Conservation (phyloP, 1,284 basidiomycete species). For the Ganoderma meredithae region DNA sequence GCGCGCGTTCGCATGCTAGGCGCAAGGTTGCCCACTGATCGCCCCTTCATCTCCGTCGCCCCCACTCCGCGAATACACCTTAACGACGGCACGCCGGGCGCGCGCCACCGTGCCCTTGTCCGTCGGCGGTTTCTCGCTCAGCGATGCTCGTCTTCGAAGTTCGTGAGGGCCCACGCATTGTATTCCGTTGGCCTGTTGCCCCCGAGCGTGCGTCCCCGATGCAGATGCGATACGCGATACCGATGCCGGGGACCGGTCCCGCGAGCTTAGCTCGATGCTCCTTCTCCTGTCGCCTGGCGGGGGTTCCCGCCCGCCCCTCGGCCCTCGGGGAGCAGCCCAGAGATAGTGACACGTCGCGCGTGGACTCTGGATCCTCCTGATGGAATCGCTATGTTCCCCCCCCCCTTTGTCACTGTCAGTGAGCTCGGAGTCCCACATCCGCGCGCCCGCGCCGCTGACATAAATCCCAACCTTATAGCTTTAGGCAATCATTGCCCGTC, state of each 20-base stretch:
- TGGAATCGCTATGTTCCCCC: constrained; percentile 27
- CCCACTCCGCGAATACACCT: constrained; percentile 22
- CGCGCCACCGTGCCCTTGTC: constrained; percentile 7
- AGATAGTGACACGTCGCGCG: not conserved
- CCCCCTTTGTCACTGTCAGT: not conserved
- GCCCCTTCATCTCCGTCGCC: constrained; percentile 25
- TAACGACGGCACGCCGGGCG: constrained; percentile 9
- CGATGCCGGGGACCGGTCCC: not conserved
- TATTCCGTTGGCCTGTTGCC: not conserved
- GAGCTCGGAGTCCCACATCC: not conserved
- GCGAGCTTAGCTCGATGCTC: not conserved
- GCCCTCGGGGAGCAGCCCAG: constrained; percentile 1
- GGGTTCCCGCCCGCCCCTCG: not conserved
- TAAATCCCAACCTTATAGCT: constrained; percentile 30
- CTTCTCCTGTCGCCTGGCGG: not conserved
- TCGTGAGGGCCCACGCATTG: constrained; percentile 5
- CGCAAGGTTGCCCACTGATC: constrained; percentile 8
- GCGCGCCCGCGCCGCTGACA: constrained; percentile 34
- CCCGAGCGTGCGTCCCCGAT: not conserved
- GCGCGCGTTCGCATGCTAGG: constrained; percentile 16
- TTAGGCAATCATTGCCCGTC: constrained; percentile 25
- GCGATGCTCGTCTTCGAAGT: constrained; percentile 2
- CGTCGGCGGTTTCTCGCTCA: constrained; percentile 4
- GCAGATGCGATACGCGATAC: too few species aligned
- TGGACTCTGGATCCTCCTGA: constrained; percentile 18